Percentiles rank a stretch among this genome's conserved stretches.
phyloP scores from a whole-genome alignment of 805 yeast genomes.

The Jamesozyma gamospora region DNA sequence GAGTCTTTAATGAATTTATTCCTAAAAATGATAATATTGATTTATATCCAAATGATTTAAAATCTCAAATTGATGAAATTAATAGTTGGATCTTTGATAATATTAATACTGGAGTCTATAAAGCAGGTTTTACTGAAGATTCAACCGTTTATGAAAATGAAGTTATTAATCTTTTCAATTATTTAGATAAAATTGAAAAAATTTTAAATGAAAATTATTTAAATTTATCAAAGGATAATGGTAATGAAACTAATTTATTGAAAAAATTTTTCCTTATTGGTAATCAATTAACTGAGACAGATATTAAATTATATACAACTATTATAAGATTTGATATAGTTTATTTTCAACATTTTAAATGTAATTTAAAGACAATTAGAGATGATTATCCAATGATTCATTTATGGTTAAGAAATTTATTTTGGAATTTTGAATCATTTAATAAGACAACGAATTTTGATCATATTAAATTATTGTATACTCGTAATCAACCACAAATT shows the following conservation, averaged over 20 bases:
- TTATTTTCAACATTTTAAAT: constrained; percentile 91
- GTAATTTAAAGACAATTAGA: constrained; percentile 76
- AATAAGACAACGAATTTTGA: constrained; percentile 73
- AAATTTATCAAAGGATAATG: constrained; percentile 18
- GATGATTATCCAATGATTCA: constrained; percentile 67
- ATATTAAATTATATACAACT: constrained; percentile 77
- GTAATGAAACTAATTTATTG: constrained; percentile 11
- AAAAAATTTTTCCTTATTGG: constrained; percentile 44
- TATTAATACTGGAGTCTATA: constrained; percentile 92
- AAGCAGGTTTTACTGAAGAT: constrained; percentile 77
- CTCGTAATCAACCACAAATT: constrained; percentile 69
- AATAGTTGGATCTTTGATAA: constrained; percentile 76
- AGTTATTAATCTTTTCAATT: constrained; percentile 52
- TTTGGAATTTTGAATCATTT: constrained; percentile 70
- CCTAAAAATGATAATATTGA: constrained; percentile 29
- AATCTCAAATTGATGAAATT: constrained; percentile 56
- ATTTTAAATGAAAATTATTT: constrained; percentile 41
- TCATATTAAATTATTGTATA: constrained; percentile 87
- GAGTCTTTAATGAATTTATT: constrained; percentile 47
- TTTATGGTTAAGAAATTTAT: constrained; percentile 71
- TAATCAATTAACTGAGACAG: constrained; percentile 75
- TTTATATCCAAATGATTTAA: constrained; percentile 50
- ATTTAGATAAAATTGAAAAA: constrained; percentile 62
- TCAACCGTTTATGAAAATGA: constrained; percentile 75
- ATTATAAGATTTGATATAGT: constrained; percentile 87